Evolutionary conservation across 129 eudicot genomes (phyloP), one percentile per base, ranked within the genome.

Genomic region (Calendula officinalis): DNA sequence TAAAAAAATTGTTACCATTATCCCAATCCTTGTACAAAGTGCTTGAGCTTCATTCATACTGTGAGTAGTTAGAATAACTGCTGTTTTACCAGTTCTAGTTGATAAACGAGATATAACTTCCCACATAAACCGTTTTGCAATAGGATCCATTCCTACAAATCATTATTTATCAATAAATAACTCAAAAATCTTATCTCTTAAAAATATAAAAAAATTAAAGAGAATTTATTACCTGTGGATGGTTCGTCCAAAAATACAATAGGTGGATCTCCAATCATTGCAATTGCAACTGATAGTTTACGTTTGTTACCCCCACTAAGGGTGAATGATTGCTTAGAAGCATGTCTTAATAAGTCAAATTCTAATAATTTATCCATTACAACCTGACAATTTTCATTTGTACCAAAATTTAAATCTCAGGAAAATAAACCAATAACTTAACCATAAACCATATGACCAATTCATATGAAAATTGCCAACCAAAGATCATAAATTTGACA

Each of bases 1-100:
- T 22, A 1, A 43, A 39, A 69, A 42, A 12, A 55, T 11, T 6
- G 10, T 46, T 86, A 91, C 98, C 98, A 92, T 92, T 56, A 92
- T 92, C 56, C 98, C 98, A 59, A 92, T 92, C 66, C 95, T 73
- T 53, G 98, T 92, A 77, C 98, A 92, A 35, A 92, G 89, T 40
- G 98, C 98, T 81, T 92, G 98, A 78, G 98, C 98, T 88, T 92
- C 98, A 50, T 88, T 88, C 98, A 92, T 92, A 83, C 96, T 92
- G 78, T 92, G 98, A 49, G 98, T 92, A 17, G 96, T 88, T 63
- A 88, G 75, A 80, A 92, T 92, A 39, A 92, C 98, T 4, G 96
- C 98, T 2, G 96, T 92, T 74, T 86, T 92, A 52, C 98, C 98
- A 77, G 88, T 81, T 85, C 98, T 77, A 68, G 98, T 92, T 72